phyloP scores from a whole-genome alignment of 345 rosid genomes.

The Garcia nutans region DNA sequence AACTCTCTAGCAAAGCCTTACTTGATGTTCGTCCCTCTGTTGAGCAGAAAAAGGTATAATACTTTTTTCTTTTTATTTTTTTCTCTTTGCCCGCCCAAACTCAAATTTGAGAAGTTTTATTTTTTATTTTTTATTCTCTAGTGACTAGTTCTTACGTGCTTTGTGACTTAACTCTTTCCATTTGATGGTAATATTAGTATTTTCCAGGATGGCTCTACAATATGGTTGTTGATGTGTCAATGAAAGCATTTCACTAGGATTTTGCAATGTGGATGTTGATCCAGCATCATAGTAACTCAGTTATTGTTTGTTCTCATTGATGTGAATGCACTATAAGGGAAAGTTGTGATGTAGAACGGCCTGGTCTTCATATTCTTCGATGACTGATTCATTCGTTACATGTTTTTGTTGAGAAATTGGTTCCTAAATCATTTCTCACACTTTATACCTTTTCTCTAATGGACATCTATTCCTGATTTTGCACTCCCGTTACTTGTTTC shows the following conservation, averaged over 20 bases:
- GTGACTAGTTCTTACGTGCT: not conserved
- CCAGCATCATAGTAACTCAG: not conserved
- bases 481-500: not conserved
- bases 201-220: not conserved
- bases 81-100: not conserved
- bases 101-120: not conserved
- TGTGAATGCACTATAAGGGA: not conserved
- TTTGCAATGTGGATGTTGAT: not conserved
- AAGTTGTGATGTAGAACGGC: not conserved
- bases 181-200: not conserved
- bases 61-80: not conserved
- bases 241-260: not conserved
- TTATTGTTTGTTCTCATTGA: not conserved
- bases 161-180: not conserved
- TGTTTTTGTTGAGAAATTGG: conserved; percentile 3
- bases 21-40: conserved; percentile 82
- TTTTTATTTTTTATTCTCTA: not conserved
- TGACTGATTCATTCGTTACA: not conserved
- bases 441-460: not conserved
- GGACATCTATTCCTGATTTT: not conserved
- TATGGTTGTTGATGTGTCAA: not conserved
- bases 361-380: not conserved
- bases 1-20: conserved; percentile 71
- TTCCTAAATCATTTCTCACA: not conserved
- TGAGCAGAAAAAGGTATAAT: conserved; percentile 64